Conservation (phyloP, 495 filamentous ascomycete species). For the Xanthoparmelia taractica region DNA sequence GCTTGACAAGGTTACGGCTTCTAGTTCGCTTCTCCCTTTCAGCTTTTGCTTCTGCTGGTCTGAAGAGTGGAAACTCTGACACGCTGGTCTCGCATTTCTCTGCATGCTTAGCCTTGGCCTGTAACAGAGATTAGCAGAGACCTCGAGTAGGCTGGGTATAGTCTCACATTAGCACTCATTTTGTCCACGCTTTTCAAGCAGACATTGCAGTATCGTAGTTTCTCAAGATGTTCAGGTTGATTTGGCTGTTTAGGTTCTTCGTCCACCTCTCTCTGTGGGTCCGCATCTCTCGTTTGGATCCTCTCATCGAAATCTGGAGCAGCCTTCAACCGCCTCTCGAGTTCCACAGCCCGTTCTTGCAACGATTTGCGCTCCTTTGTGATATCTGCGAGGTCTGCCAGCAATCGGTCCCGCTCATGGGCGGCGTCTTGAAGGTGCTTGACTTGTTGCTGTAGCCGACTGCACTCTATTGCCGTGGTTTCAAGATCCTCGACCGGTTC, state of each 20-base stretch:
- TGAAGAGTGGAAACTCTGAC: background rate
- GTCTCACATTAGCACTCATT: background rate
- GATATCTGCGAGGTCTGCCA: background rate
- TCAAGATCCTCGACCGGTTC: background rate
- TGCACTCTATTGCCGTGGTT: background rate
- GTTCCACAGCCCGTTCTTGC: background rate
- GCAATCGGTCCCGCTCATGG: background rate
- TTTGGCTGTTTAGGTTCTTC: background rate
- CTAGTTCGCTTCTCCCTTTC: background rate
- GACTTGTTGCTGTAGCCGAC: background rate
- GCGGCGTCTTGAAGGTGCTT: background rate
- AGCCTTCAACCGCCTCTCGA: background rate
- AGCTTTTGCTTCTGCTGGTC: background rate
- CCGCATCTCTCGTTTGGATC: background rate
- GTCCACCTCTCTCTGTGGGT: background rate
- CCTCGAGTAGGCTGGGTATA: background rate
- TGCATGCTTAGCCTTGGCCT: constrained; percentile 7
- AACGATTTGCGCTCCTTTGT: background rate
- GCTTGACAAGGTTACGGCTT: background rate
- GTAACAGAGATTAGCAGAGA: background rate
- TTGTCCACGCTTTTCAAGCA: constrained; percentile 11
- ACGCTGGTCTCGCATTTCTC: constrained; percentile 8
- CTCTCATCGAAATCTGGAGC: background rate
- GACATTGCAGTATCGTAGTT: constrained; percentile 1
- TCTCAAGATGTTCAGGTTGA: background rate